Base-by-base conservation (phyloP, 106 monocot genomes). In the Dactylorhiza incarnata region DNA sequence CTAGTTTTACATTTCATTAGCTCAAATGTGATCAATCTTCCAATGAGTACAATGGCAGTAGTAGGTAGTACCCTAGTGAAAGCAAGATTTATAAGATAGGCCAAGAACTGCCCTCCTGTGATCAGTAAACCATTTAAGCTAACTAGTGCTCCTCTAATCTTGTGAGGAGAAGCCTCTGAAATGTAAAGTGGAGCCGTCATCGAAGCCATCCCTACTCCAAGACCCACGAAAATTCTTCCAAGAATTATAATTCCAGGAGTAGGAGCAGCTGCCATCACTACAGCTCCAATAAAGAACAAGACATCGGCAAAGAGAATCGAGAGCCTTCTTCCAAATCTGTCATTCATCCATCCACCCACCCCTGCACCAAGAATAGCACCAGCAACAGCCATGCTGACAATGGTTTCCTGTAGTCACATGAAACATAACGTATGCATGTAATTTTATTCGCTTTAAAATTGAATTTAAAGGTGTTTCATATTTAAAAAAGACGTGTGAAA, bases 341-440 rank as follows among this genome's bases (percentile, higher is more conserved):
- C 96, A 22, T 93, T 96, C 83, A 85, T 84, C 88, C 93, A 96
- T 65, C 96, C 96, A 29, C 95, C 92, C 52, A 92, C 5, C 12
- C 17, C 50, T 10, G 51, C 51, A 52, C 69, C 69, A 46, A 69
- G 17, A 49, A 95, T 90, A 12, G 95, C 95, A 48, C 95, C 95
- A 13, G 93, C 90, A 23, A 93, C 96, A 45, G 96, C 96, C 96
- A 91, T 96, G 75, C 96, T 96, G n/a, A 96, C 96, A 61, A 96
- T 96, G 7, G 89, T 96, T 84, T 96, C 96, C 93, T 96, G 74
- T 74, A 12, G 16, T 43, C 66, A 66, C 58, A 58, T 19, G 2
- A 15, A 45, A 45, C 43, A 69, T 7, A 69, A 45, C 45, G 17
- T 45, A 45, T 14, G 69, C 9, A 45, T 45, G 10, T 7, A 69